A percentile compares a stretch with the other conserved stretches of the same genome.
Evolutionary conservation across 1,139 yeast species (phyloP).

Genomic region (Candida neerlandica): DNA sequence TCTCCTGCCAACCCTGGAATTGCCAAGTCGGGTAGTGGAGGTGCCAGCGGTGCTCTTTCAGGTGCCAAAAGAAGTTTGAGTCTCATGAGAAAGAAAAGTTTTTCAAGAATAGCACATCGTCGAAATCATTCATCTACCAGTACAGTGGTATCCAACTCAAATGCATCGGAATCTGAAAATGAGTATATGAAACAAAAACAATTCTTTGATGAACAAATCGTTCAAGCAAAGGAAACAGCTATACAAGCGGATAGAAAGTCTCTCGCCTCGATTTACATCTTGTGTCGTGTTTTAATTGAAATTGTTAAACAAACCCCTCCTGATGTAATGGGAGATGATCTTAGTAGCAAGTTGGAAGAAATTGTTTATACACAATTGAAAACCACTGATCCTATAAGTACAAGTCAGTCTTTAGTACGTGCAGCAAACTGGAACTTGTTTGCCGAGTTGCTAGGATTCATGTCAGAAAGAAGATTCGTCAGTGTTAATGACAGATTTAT

Average conservation of each 20-base stretch:
- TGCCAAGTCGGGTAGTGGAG: conserved; percentile 15
- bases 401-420: conserved; percentile 65
- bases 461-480: conserved; percentile 81
- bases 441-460: conserved; percentile 85
- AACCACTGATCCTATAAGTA: conserved; percentile 79
- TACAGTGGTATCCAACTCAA: conserved; percentile 13
- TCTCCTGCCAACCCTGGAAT: conserved; percentile 20
- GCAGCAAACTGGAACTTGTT: conserved; percentile 94
- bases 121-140: conserved; percentile 42
- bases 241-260: conserved; percentile 86
- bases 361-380: conserved; percentile 89
- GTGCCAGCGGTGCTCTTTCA: conserved; percentile 9
- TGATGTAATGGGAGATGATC: conserved; percentile 72
- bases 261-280: conserved; percentile 79
- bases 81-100: conserved; percentile 44
- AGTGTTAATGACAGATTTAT: conserved; percentile 93
- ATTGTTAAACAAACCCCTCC: conserved; percentile 85
- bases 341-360: conserved; percentile 85
- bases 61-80: conserved; percentile 44
- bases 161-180: conserved; percentile 12
- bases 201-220: conserved; percentile 45
- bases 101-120: conserved; percentile 41
- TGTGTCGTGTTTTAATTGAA: conserved; percentile 93
- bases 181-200: conserved; percentile 28
- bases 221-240: conserved; percentile 67